Conservation (phyloP, 148 eudicot species). For the Arbutus unedo region DNA sequence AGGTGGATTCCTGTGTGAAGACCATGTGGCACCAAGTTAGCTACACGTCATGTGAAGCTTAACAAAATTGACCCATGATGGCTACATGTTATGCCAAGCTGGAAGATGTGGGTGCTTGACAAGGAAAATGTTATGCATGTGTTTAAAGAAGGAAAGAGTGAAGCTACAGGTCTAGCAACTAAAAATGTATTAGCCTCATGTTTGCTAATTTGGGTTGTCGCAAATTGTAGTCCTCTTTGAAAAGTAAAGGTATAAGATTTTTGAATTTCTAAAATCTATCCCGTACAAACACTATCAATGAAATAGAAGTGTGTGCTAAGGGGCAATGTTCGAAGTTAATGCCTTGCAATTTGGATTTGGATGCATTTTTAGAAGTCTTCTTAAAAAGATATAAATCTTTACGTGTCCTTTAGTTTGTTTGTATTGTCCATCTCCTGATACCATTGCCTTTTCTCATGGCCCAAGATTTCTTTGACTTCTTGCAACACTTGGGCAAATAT, state of each 20-base stretch:
- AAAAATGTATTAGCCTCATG: neutral
- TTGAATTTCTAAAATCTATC: neutral
- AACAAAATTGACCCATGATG: neutral
- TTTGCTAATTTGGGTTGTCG: neutral
- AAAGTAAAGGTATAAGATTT: neutral
- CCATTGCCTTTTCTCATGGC: neutral
- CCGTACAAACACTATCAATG: neutral
- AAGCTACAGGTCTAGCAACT: neutral
- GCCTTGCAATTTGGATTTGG: neutral
- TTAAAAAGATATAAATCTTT: neutral
- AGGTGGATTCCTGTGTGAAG: neutral
- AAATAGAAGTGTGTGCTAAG: neutral
- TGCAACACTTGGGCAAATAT: too few relatives aligned
- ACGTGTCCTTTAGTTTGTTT: neutral
- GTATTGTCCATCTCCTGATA: conserved; percentile 5
- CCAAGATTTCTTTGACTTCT: too few relatives aligned
- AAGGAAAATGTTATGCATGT: neutral
- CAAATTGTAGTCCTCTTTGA: neutral
- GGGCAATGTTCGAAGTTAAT: neutral
- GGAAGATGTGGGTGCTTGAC: neutral
- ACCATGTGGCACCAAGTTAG: neutral
- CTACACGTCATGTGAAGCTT: neutral
- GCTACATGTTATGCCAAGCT: neutral
- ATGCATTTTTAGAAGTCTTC: neutral
- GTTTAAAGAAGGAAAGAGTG: neutral